Evolutionary conservation across 371 early-diverging fungal genomes (phyloP).

Genomic region (Lichtheimia ornata): DNA sequence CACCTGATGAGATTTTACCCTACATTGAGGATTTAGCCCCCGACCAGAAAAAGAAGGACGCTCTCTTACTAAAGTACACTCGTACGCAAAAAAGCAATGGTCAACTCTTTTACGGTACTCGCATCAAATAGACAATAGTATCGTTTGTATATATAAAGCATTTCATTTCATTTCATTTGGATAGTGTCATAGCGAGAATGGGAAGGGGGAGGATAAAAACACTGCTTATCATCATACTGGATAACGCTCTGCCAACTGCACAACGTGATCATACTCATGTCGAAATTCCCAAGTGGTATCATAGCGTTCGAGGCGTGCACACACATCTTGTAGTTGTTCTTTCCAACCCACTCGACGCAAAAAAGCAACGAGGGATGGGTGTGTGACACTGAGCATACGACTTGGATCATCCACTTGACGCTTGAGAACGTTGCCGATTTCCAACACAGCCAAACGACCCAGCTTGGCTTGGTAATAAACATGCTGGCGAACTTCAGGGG

Average conservation of each 20-base stretch:
- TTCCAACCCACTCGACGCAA: conserved; percentile 21
- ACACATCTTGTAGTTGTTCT: conserved; percentile 21
- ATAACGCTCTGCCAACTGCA: conserved; percentile 24
- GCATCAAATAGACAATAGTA: conserved; percentile 35
- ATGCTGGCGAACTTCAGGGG: conserved; percentile 42
- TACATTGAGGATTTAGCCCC: conserved; percentile 55
- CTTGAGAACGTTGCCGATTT: conserved; percentile 35
- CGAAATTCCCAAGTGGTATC: conserved; percentile 46
- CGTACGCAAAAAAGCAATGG: conserved; percentile 24
- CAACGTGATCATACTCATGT: conserved; percentile 39
- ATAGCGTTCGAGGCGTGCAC: conserved; percentile 27
- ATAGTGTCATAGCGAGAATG: not conserved
- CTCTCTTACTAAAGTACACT: conserved; percentile 51
- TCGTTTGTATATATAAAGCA: not conserved
- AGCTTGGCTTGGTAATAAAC: conserved; percentile 38
- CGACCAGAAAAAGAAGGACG: conserved; percentile 50
- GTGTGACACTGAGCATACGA: conserved; percentile 7
- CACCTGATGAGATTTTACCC: conserved; percentile 49
- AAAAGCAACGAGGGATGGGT: not conserved
- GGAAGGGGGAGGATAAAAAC: conserved; percentile 10
- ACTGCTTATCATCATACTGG: conserved; percentile 6
- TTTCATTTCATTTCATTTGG: not conserved
- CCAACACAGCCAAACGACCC: conserved; percentile 37
- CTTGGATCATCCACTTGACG: conserved; percentile 10
- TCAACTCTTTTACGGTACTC: conserved; percentile 33